Evolutionary conservation across 116 monocot species (phyloP).

Genomic region (Zostera marina): DNA sequence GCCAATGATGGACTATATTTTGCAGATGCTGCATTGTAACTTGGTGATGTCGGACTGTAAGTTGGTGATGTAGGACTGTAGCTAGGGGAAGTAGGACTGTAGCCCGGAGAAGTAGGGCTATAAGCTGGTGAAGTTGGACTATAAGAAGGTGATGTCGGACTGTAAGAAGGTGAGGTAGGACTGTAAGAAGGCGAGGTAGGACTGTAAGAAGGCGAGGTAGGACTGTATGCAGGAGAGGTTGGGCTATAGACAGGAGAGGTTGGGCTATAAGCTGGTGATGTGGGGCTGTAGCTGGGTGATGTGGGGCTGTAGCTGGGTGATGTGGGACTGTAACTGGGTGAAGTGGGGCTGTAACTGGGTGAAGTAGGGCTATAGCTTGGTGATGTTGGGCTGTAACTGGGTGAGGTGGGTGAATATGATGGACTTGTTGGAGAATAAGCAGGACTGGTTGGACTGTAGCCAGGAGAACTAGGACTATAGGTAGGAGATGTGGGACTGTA

Average conservation of each 20-base stretch:
- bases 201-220: slow-evolving; percentile 73
- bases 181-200: slow-evolving; percentile 90
- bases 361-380: slow-evolving; percentile 86
- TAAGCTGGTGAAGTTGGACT: slow-evolving; percentile 77
- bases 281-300: slow-evolving; percentile 74
- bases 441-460: slow-evolving; percentile 83
- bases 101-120: slow-evolving; percentile 83
- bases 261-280: slow-evolving; percentile 74
- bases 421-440: slow-evolving; percentile 90
- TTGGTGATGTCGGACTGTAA: slow-evolving; percentile 74
- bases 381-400: slow-evolving; percentile 79
- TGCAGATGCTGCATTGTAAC: slow-evolving; percentile 69
- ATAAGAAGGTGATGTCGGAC: slow-evolving; percentile 74
- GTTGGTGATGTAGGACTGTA: slow-evolving; percentile 82
- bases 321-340: slow-evolving; percentile 74
- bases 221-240: slow-evolving; percentile 75
- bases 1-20: slow-evolving; percentile 63
- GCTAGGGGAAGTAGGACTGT: slow-evolving; percentile 77
- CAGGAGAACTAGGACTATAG: slow-evolving; percentile 84
- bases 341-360: slow-evolving; percentile 81
- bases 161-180: slow-evolving; percentile 77
- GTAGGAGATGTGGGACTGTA: slow-evolving; percentile 83
- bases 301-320: slow-evolving; percentile 81
- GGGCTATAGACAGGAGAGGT: slow-evolving; percentile 87
- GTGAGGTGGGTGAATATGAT: slow-evolving; percentile 70